phyloP scores from a whole-genome alignment of 768 basidiomycete genomes.

The Amanita polypyramis region DNA sequence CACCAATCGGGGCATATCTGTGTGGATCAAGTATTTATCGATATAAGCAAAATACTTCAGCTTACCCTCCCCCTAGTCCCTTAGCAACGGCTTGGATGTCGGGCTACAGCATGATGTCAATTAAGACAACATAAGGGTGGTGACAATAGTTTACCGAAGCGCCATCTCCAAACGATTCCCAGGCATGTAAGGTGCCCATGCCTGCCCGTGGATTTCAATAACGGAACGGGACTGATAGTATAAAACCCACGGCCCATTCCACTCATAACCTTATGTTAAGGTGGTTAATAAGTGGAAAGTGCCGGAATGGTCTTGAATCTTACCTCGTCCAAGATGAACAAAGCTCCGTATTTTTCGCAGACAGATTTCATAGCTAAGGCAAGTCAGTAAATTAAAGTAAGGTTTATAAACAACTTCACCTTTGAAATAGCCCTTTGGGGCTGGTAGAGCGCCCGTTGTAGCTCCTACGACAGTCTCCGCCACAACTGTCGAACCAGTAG shows the following conservation, averaged over 20 bases:
- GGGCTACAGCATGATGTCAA: constrained; percentile 29
- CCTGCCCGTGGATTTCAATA: constrained; percentile 28
- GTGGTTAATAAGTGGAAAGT: not conserved
- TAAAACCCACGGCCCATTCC: constrained; percentile 72
- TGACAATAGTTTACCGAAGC: constrained; percentile 28
- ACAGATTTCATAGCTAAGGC: constrained; percentile 63
- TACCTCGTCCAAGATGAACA: constrained; percentile 83
- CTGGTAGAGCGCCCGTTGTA: constrained; percentile 63
- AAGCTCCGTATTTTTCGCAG: constrained; percentile 62
- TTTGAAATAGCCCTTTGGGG: constrained; percentile 79
- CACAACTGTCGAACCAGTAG: constrained; percentile 36
- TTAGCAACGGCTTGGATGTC: constrained; percentile 88
- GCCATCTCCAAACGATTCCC: constrained; percentile 77
- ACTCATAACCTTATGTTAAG: constrained; percentile 68
- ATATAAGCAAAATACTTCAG: constrained; percentile 21
- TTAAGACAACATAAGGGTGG: not conserved
- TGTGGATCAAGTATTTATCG: not conserved
- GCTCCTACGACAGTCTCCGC: constrained; percentile 87
- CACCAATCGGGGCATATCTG: constrained; percentile 77
- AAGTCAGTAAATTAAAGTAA: not conserved
- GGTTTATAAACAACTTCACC: constrained; percentile 14
- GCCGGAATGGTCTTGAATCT: constrained; percentile 8
- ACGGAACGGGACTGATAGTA: not conserved
- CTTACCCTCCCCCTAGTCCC: constrained; percentile 82
- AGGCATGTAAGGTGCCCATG: constrained; percentile 81